These are phyloP conservation scores for Podosphaera fusca DNA, from an alignment of 2,329 filamentous ascomycete genomes.

Conservation along the genomic window DNA sequence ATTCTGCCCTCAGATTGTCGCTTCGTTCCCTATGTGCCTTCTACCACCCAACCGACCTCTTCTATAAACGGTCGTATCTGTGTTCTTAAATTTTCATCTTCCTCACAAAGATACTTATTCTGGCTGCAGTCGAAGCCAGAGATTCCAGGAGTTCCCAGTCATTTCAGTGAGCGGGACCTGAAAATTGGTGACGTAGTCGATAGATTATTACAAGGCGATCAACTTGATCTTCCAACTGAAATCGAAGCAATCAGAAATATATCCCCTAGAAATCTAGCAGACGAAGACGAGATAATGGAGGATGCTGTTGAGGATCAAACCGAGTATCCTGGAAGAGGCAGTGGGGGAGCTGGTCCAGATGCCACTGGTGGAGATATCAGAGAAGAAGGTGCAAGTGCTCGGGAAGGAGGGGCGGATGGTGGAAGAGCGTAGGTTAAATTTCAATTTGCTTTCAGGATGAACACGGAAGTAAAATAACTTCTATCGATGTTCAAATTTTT, in stretches of 20 bases:
- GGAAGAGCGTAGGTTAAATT: constrained; percentile 88
- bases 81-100: constrained; percentile 80
- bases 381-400: constrained; percentile 67
- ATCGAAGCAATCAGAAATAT: constrained; percentile 33
- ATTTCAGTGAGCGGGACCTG: constrained; percentile 65
- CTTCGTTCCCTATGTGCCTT: constrained; percentile 58
- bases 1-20: constrained; percentile 81
- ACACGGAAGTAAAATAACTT: constrained; percentile 11
- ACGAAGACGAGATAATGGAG: constrained; percentile 58
- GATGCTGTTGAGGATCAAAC: constrained; percentile 46
- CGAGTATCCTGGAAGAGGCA: constrained; percentile 31
- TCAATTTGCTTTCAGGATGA: constrained; percentile 10
- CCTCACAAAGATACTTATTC: constrained; percentile 76
- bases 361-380: constrained; percentile 81
- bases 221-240: constrained; percentile 56
- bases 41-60: constrained; percentile 30
- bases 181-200: constrained; percentile 80
- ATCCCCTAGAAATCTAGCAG: constrained; percentile 24
- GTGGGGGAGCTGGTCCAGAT: constrained; percentile 62
- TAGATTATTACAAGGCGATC: constrained; percentile 63
- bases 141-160: constrained; percentile 43
- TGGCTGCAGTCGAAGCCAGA: constrained; percentile 90
- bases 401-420: constrained; percentile 88
- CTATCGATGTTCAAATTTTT: constrained; percentile 7
- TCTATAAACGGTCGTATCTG: constrained; percentile 78